These are phyloP conservation scores for Leishmania braziliensis DNA, from an alignment of 208 protist species.

Conservation along the genomic window DNA sequence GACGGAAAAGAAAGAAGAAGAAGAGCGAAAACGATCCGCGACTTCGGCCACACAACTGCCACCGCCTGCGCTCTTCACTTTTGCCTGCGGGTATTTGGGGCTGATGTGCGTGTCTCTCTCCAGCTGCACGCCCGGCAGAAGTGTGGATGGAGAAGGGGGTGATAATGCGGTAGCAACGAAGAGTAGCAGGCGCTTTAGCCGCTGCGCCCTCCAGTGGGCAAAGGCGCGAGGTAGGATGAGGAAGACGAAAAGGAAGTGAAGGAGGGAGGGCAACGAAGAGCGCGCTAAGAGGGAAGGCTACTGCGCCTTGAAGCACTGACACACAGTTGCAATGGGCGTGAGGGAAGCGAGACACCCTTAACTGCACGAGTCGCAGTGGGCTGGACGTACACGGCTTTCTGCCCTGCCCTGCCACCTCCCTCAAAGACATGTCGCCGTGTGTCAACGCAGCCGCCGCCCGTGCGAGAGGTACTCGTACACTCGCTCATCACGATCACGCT, in stretches of 20 bases:
- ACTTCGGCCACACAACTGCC: background rate
- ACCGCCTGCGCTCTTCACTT: background rate
- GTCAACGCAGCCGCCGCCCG: slow-evolving; percentile 25
- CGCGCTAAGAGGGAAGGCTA: background rate
- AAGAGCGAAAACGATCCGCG: background rate
- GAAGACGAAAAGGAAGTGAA: background rate
- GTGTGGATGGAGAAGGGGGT: background rate
- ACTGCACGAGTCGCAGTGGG: background rate
- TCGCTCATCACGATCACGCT: slow-evolving; percentile 35
- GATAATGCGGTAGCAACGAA: background rate
- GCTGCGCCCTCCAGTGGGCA: background rate
- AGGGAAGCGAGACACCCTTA: background rate
- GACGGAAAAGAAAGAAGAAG: too few relatives aligned
- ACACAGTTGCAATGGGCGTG: background rate
- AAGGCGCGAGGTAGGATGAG: background rate
- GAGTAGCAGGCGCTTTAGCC: background rate
- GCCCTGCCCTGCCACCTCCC: background rate
- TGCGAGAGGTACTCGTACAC: slow-evolving; percentile 34
- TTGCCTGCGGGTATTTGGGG: slow-evolving; percentile 4
- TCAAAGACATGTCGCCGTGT: background rate
- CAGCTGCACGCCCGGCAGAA: background rate
- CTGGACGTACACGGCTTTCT: background rate
- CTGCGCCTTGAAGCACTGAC: background rate
- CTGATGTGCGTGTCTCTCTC: background rate
- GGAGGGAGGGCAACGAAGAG: background rate